phyloP scores from a whole-genome alignment of 2,329 filamentous ascomycete genomes.

The Daldinia sp. region DNA sequence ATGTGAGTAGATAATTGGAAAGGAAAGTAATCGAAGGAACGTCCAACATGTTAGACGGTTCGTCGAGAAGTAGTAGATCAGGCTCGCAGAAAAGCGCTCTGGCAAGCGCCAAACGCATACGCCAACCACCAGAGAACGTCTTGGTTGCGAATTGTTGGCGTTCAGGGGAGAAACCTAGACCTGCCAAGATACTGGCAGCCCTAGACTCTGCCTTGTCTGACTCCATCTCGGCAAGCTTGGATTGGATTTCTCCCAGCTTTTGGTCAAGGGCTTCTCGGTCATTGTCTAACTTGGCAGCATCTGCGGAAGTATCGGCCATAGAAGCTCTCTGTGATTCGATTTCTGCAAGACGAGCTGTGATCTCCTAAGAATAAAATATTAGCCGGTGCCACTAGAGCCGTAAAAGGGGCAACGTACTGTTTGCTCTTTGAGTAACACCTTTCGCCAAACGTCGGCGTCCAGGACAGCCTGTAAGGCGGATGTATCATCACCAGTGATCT shows the following conservation, averaged over 20 bases:
- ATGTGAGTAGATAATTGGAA: slow-evolving; percentile 90
- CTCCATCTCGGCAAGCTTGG: slow-evolving; percentile 96
- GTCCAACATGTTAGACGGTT: slow-evolving; percentile 99
- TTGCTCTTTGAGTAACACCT: slow-evolving; percentile 90
- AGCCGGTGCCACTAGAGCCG: slow-evolving; percentile 11
- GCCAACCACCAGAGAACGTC: slow-evolving; percentile 99
- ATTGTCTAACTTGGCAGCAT: slow-evolving; percentile 83
- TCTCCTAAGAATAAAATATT: slow-evolving; percentile 68
- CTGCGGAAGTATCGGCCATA: slow-evolving; percentile 89
- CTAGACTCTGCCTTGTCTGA: slow-evolving; percentile 97
- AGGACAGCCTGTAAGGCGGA: slow-evolving; percentile 93
- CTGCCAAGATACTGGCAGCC: slow-evolving; percentile 94
- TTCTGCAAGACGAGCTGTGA: slow-evolving; percentile 75
- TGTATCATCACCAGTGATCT: slow-evolving; percentile 96
- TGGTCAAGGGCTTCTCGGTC: slow-evolving; percentile 91
- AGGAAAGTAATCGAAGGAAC: slow-evolving; percentile 99
- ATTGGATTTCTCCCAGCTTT: slow-evolving; percentile 89
- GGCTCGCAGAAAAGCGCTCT: slow-evolving; percentile 98
- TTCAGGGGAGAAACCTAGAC: slow-evolving; percentile 94
- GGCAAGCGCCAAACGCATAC: slow-evolving; percentile 95
- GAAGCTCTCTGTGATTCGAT: slow-evolving; percentile 80
- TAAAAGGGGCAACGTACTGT: slow-evolving; percentile 61
- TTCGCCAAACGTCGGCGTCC: slow-evolving; percentile 98
- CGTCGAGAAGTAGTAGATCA: slow-evolving; percentile 93
- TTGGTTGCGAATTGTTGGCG: slow-evolving; percentile 92